Conservation (phyloP, 2,329 filamentous ascomycete species). For the Stagonosporopsis rhizophila region DNA sequence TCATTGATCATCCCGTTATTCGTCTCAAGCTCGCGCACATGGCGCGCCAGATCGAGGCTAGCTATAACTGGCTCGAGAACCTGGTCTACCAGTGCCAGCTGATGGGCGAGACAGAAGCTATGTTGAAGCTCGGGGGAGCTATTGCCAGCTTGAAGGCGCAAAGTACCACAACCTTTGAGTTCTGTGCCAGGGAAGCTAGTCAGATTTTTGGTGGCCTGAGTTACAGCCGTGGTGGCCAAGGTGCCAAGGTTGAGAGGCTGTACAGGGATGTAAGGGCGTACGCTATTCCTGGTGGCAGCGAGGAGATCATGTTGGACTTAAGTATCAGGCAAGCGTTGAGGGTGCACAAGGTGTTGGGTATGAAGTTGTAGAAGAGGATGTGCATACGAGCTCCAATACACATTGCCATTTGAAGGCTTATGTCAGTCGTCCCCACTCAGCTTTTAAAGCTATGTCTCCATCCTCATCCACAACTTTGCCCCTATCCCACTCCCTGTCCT, state of each 20-base stretch:
- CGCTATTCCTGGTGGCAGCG: constrained; percentile 89
- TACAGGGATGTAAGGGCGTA: constrained; percentile 97
- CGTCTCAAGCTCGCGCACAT: constrained; percentile 97
- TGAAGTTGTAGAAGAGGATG: constrained; percentile 77
- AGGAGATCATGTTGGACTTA: constrained; percentile 98
- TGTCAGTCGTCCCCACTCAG: constrained; percentile 55
- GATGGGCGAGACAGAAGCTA: constrained; percentile 94
- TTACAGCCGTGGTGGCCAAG: constrained; percentile 92
- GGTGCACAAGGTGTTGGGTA: constrained; percentile 89
- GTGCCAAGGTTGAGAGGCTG: constrained; percentile 90
- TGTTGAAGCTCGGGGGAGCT: constrained; percentile 92
- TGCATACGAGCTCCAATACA: background rate
- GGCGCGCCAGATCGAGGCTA: constrained; percentile 96
- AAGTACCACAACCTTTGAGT: constrained; percentile 92
- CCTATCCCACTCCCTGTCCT: constrained; percentile 71
- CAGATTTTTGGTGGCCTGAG: constrained; percentile 97
- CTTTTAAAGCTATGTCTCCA: constrained; percentile 59
- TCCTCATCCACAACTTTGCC: constrained; percentile 67
- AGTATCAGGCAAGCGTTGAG: constrained; percentile 89
- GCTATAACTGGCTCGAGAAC: constrained; percentile 97
- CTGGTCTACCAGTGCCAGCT: constrained; percentile 90
- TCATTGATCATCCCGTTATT: constrained; percentile 97
- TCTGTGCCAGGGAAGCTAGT: constrained; percentile 92
- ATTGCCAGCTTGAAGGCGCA: constrained; percentile 96
- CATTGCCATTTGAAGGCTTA: constrained; percentile 12